Percentiles rank a stretch among this genome's conserved stretches.
Evolutionary conservation across 2,329 filamentous ascomycete species (phyloP).

Genomic region (Alternaria gansuensis): DNA sequence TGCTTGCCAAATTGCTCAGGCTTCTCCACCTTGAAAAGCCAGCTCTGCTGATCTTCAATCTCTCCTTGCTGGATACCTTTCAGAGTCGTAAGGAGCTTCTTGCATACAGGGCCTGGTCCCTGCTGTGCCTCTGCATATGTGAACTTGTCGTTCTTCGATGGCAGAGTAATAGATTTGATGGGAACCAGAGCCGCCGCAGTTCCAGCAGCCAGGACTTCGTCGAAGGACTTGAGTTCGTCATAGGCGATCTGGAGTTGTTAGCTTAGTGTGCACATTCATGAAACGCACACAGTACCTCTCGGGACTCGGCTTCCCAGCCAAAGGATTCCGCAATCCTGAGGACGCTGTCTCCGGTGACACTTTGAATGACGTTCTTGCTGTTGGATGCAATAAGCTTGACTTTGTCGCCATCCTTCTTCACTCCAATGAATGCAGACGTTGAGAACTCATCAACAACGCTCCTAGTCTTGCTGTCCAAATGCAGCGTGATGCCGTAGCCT

Average conservation of each 20-base stretch:
- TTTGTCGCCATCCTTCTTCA: conserved; percentile 66
- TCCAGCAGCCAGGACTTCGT: conserved; percentile 88
- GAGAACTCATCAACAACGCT: conserved; percentile 95
- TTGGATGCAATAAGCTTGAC: conserved; percentile 86
- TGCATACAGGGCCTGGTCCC: conserved; percentile 76
- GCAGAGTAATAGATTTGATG: conserved; percentile 86
- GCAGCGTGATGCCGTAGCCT: conserved; percentile 93
- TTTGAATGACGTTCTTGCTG: conserved; percentile 86
- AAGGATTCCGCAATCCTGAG: conserved; percentile 77
- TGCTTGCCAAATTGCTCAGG: conserved; percentile 50
- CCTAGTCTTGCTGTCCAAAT: conserved; percentile 85
- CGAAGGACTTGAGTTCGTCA: conserved; percentile 68
- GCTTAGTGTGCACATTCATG: background rate
- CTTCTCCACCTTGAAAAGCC: conserved; percentile 64
- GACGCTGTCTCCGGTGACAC: conserved; percentile 81
- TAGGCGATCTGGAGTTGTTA: conserved; percentile 66
- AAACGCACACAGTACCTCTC: conserved; percentile 63
- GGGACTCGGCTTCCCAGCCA: conserved; percentile 84
- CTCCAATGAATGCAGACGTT: conserved; percentile 91
- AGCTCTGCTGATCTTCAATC: conserved; percentile 77
- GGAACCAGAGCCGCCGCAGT: conserved; percentile 92
- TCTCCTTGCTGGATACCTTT: conserved; percentile 88
- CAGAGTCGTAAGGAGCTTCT: conserved; percentile 76
- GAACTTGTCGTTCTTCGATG: conserved; percentile 65
- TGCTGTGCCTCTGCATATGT: conserved; percentile 65